Evolutionary conservation across 805 yeast species (phyloP), one percentile per base, ranked within the genome.

Genomic region (Candida boleticola): DNA sequence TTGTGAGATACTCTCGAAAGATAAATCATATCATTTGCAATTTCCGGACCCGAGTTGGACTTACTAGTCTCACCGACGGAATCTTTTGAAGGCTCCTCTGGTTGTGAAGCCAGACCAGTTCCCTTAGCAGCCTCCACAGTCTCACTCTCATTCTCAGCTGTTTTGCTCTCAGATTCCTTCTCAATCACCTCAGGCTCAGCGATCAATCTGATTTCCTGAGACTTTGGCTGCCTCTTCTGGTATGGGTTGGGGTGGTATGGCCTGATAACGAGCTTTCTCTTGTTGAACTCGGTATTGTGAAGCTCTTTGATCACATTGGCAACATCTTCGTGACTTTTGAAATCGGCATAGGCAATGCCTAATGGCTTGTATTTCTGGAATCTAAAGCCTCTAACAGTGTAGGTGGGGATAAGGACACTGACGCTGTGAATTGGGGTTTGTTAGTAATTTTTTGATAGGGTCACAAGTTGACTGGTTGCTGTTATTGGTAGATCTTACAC

Each of bases 351-450:
- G 0, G 66, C 74, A 37, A 79, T 74, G 3, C 93, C 92, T 48
- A 79, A 60, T 2, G 81, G 77, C 47, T 61, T 68, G 36, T 67
- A 71, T 38, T 63, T 66, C 30, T 53, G 55, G 5, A 54, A 53
- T 34, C 74, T 64, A 43, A 69, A 61, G 10, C 77, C 76, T 26
- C 76, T 66, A 14, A 77, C 66, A 2, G 80, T 74, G 48, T 74
- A 76, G 44, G 75, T 73, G 21, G 85, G 85, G 39, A 80, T 71
- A 48, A 80, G 60, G 3, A 79, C 76, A 19, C 51, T 54, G 66
- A 65, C 6, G 35, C 50, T 29, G 61, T 53, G 22, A 42, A 42
- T 14, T 6, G 17, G 17, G 32, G 17, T 13, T 6, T 14, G 14
- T 20, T 20, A 36, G 36, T 37, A 40, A 44, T 38, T 43, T n/a